A percentile compares a stretch with the other conserved stretches of the same genome.
Conservation (phyloP, 1,139 yeast genomes). For the Kurtzmaniella quercitrusa region DNA sequence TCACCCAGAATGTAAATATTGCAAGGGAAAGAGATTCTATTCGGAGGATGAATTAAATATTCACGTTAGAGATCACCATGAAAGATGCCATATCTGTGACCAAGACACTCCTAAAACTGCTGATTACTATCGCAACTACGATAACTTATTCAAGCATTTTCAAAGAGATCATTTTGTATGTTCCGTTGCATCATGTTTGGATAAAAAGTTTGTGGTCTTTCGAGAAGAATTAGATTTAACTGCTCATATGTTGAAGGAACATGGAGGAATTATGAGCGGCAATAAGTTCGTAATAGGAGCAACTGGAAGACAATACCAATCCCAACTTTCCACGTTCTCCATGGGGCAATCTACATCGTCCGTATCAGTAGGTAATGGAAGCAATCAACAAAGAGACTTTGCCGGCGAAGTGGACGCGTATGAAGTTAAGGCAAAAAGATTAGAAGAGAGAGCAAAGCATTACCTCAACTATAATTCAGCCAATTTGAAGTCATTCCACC, state of each 20-base stretch:
- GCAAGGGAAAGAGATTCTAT: constrained; percentile 71
- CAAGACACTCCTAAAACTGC: constrained; percentile 61
- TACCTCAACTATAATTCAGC: constrained; percentile 55
- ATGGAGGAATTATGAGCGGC: constrained; percentile 56
- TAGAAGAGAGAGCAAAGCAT: constrained; percentile 84
- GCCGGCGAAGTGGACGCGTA: constrained; percentile 37
- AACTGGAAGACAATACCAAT: constrained; percentile 49
- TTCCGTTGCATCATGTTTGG: constrained; percentile 76
- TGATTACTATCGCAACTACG: constrained; percentile 76
- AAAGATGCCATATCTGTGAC: constrained; percentile 88
- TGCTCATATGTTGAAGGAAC: constrained; percentile 85
- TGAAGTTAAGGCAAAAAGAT: constrained; percentile 56
- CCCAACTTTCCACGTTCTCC: constrained; percentile 63
- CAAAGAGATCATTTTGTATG: constrained; percentile 72
- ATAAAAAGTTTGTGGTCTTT: constrained; percentile 87
- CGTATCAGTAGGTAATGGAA: constrained; percentile 1
- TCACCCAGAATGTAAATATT: constrained; percentile 86
- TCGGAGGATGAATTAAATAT: constrained; percentile 82
- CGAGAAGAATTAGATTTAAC: constrained; percentile 80
- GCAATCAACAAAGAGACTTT: constrained; percentile 3
- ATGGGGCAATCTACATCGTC: constrained; percentile 13
- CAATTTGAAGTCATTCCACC: constrained; percentile 46
- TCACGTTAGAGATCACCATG: constrained; percentile 84
- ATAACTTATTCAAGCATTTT: constrained; percentile 72
- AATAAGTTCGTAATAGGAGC: constrained; percentile 42